These are phyloP conservation scores for Agastache rugosa DNA, from an alignment of 257 asterid species.

Conservation along the genomic window DNA sequence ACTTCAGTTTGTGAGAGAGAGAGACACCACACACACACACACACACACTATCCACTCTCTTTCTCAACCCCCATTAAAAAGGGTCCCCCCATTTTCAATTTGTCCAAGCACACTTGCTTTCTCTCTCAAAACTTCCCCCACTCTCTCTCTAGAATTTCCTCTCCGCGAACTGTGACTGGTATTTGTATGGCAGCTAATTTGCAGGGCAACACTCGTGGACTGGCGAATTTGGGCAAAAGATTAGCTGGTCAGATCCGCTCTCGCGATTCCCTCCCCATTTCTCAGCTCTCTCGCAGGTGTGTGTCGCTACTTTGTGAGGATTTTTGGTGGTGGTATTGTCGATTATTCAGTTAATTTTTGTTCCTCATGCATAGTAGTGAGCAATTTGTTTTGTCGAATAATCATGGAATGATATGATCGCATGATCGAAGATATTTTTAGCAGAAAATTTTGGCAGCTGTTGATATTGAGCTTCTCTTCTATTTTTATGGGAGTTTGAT, in stretches of 20 bases:
- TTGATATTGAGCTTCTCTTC: background rate
- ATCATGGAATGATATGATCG: background rate
- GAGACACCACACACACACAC: background rate
- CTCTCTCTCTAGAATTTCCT: background rate
- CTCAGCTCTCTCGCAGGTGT: slow-evolving; percentile 37
- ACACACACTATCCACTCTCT: background rate
- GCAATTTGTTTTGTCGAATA: background rate
- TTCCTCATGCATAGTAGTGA: background rate
- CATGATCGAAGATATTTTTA: background rate
- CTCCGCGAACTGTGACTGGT: background rate
- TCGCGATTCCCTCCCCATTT: slow-evolving; percentile 30
- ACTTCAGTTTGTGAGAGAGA: background rate
- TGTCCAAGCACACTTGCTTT: background rate
- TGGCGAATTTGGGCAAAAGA: slow-evolving; percentile 59
- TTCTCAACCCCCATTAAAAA: background rate
- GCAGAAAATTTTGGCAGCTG: background rate
- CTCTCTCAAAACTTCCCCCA: background rate
- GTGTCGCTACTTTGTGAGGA: background rate
- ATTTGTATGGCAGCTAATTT: slow-evolving; percentile 70
- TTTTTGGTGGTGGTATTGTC: background rate
- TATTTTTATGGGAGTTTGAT: background rate
- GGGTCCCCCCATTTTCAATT: slow-evolving; percentile 10
- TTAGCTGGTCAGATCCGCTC: slow-evolving; percentile 53
- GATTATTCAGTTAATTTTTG: background rate
- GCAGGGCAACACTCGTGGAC: slow-evolving; percentile 46